Evolutionary conservation across 768 basidiomycete species (phyloP), one percentile per base, ranked within the genome.

Genomic region (Saitozyma sp.): DNA sequence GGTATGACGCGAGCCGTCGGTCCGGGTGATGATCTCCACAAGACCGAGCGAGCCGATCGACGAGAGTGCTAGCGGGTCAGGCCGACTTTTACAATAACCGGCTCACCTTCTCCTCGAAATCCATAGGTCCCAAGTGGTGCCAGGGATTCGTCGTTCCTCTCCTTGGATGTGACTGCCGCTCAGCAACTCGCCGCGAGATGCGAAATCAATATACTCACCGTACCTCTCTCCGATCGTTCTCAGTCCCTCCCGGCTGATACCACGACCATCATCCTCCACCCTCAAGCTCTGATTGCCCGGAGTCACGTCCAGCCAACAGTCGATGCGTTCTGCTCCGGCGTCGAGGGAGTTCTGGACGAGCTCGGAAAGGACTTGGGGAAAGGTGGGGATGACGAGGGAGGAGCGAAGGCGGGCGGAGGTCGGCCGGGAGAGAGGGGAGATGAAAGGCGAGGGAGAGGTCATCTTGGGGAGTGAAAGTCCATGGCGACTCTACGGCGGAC

Each of bases 331-430:
- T 0, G 92, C 86, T 38, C 83, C 83, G 2, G 94, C 91, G 70
- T 98, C 95, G 9, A 97, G 82, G 3, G 91, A 84, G 76, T 98
- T 98, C 76, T 94, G 93, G 10, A 93, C 78, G 42, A 98, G 85
- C 78, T 97, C 92, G 1, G 87, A 87, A 19, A 94, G 82, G 61
- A 94, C 82, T 74, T 89, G 86, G 8, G 89, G 83, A 37, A 96
- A 75, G 6, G 91, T 89, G 0, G 91, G 91, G 62, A 98, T 80
- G 65, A 94, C 87, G 71, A 91, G 86, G 0, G 90, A 85, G 1
- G 92, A 93, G 49, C 94, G 87, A 50, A 98, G 82, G 69, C 83
- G 86, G 19, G 85, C 82, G 50, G 85, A 87, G 7, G 90, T 90
- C 0, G 68, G 80, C 16, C 71, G 76, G 50, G 88, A 83, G 40